Conservation (phyloP, 202 grass and related monocot genomes). For the Dendrocalamus latiflorus region DNA sequence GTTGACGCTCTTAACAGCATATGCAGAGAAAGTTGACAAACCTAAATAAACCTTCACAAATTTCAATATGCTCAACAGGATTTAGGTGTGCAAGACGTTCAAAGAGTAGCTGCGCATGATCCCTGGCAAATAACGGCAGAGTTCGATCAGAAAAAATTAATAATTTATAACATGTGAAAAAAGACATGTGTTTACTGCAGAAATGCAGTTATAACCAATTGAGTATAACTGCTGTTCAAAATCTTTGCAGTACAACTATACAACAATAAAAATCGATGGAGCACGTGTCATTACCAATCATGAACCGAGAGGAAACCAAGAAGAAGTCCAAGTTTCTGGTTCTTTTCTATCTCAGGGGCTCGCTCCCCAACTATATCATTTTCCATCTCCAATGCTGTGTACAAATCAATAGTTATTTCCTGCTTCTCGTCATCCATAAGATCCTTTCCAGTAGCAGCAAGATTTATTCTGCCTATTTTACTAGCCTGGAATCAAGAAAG, state of each 20-base stretch:
- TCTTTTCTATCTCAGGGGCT: slow-evolving; percentile 74
- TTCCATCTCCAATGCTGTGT: slow-evolving; percentile 88
- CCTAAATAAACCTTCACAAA: slow-evolving; percentile 87
- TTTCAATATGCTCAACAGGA: slow-evolving; percentile 86
- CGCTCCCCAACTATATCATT: slow-evolving; percentile 71
- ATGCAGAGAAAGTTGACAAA: slow-evolving; percentile 31
- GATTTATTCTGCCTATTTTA: slow-evolving; percentile 99
- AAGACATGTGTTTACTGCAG: background rate
- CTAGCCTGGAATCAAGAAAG: slow-evolving; percentile 58
- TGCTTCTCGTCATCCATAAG: slow-evolving; percentile 99
- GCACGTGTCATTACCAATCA: slow-evolving; percentile 65
- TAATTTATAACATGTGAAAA: slow-evolving; percentile 11
- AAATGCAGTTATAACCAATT: background rate
- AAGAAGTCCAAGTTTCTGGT: slow-evolving; percentile 97
- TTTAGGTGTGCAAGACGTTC: slow-evolving; percentile 72
- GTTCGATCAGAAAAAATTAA: slow-evolving; percentile 6
- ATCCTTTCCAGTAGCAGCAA: slow-evolving; percentile 97
- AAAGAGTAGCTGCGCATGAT: slow-evolving; percentile 85
- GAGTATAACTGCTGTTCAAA: slow-evolving; percentile 1
- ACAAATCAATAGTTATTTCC: slow-evolving; percentile 87
- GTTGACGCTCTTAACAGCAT: background rate
- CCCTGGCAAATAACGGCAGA: slow-evolving; percentile 45
- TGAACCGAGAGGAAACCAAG: slow-evolving; percentile 88
- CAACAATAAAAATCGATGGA: slow-evolving; percentile 7
- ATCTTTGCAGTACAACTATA: background rate